A percentile compares a stretch with the other conserved stretches of the same genome.
Conservation (phyloP, 371 early-diverging fungal species). For the Lichtheimia corymbifera region DNA sequence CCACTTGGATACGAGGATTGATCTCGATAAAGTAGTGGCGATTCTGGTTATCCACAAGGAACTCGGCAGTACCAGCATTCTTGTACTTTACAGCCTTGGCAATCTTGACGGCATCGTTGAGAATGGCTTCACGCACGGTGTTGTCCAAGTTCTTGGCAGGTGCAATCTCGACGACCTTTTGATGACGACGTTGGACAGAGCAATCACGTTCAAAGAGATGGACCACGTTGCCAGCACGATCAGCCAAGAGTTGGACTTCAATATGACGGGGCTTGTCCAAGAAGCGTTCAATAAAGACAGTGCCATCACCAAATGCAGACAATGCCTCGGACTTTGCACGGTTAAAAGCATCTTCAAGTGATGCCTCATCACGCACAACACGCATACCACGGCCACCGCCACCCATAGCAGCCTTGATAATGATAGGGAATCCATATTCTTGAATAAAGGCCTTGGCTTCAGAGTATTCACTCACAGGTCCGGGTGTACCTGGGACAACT, state of each 20-base stretch:
- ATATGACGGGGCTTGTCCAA: slow-evolving; percentile 94
- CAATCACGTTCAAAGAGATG: slow-evolving; percentile 96
- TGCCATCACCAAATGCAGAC: slow-evolving; percentile 94
- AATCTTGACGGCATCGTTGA: slow-evolving; percentile 89
- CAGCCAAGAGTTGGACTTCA: slow-evolving; percentile 94
- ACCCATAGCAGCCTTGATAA: slow-evolving; percentile 97
- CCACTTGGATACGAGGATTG: slow-evolving; percentile 94
- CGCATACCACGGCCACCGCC: slow-evolving; percentile 99
- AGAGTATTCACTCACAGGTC: slow-evolving; percentile 68
- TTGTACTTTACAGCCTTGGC: slow-evolving; percentile 89
- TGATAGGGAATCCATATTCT: slow-evolving; percentile 89
- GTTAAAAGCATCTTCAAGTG: slow-evolving; percentile 73
- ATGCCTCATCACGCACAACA: slow-evolving; percentile 73
- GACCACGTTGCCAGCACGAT: slow-evolving; percentile 85
- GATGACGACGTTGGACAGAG: slow-evolving; percentile 97
- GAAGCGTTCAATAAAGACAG: slow-evolving; percentile 93
- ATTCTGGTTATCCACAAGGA: slow-evolving; percentile 86
- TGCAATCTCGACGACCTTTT: slow-evolving; percentile 96
- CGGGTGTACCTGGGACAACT: slow-evolving; percentile 87
- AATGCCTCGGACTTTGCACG: slow-evolving; percentile 87
- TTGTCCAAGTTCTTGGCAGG: slow-evolving; percentile 75
- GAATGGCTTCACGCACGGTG: slow-evolving; percentile 74
- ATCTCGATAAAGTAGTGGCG: slow-evolving; percentile 96
- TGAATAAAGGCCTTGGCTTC: slow-evolving; percentile 78
- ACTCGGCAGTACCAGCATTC: slow-evolving; percentile 98